Evolutionary conservation across 306 rosid species (phyloP), one percentile per base, ranked within the genome.

Genomic region (Prunus fruticosa): DNA sequence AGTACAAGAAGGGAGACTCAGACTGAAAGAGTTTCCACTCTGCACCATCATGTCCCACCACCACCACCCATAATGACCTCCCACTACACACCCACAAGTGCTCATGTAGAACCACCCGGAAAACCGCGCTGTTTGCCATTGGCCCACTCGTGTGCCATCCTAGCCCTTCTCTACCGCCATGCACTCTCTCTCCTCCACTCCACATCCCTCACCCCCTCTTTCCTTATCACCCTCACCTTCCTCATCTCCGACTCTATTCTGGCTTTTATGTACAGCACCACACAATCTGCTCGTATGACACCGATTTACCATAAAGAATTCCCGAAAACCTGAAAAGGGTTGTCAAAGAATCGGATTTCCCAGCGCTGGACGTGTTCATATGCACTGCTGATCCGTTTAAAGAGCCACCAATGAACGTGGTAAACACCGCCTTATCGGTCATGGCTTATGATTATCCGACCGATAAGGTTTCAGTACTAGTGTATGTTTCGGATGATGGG

Each of bases 401-500:
- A 76, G 90, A 86, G 78, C 88, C 86, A 8, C 88, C 90, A 8
- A 67, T 81, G 81, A 64, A 67, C 63, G 76, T 81, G n/a, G 86
- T 82, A 6, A 87, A 81, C 79, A 79, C 88, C 9, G 88, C 81
- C 19, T 41, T 87, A 9, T 84, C 88, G 19, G 86, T 65, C 4
- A 81, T 87, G 88, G 81, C 82, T 1, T 84, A 72, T 50, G 90
- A 86, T 15, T 87, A 84, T 27, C 88, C 87, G 63, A 16, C 78
- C 2, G 82, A 32, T 25, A 87, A 84, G 83, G n/a, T 84, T 1
- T 87, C 91, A 0, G n/a, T n/a, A n/a, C n/a, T n/a, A n/a, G 78
- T 87, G 3, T 84, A 82, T 23, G 80, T 87, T 11, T 87, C 91
- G 3, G 91, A 87, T 69, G 91, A 87, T 50, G 88, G 91, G 5